A percentile compares a stretch with the other conserved stretches of the same genome.
These are phyloP conservation scores for Alnus glutinosa DNA, from an alignment of 306 rosid genomes.

Conservation along the genomic window DNA sequence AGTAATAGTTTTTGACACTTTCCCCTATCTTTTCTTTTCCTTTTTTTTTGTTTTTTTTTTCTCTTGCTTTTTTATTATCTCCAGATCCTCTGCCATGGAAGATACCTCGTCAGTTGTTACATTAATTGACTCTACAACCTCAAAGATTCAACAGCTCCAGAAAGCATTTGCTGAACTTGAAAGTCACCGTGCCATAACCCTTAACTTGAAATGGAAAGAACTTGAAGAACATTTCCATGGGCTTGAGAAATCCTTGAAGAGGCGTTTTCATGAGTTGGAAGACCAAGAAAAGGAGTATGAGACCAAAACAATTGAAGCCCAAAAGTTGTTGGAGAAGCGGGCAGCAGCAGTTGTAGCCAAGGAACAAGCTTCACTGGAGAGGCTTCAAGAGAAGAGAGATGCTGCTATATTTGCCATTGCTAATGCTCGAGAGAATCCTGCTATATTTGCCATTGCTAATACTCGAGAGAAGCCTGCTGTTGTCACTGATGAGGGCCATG, in stretches of 20 bases:
- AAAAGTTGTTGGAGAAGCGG: conserved; percentile 62
- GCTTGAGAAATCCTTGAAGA: conserved; percentile 93
- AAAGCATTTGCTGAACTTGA: conserved; percentile 99
- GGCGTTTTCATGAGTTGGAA: conserved; percentile 96
- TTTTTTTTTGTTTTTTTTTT: background rate
- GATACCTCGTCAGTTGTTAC: conserved; percentile 67
- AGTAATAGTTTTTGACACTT: background rate
- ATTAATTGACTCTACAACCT: conserved; percentile 77
- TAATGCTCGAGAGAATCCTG: conserved; percentile 70
- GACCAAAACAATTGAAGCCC: conserved; percentile 67
- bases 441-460: conserved; percentile 56
- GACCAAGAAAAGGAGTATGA: conserved; percentile 92
- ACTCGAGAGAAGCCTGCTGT: conserved; percentile 67
- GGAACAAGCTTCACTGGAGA: conserved; percentile 73
- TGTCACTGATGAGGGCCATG: conserved; percentile 44
- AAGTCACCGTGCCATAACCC: conserved; percentile 84
- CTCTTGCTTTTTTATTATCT: conserved; percentile 22
- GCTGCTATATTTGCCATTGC: conserved; percentile 73
- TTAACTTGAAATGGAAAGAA: conserved; percentile 95
- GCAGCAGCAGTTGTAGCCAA: conserved; percentile 73
- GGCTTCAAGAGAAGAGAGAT: conserved; percentile 86
- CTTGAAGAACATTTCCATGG: conserved; percentile 96
- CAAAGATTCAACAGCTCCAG: conserved; percentile 95
- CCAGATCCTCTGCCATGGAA: conserved; percentile 78
- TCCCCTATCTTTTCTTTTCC: background rate